These are phyloP conservation scores for Mycogone perniciosa DNA, from an alignment of 2,329 filamentous ascomycete species.

Conservation along the genomic window DNA sequence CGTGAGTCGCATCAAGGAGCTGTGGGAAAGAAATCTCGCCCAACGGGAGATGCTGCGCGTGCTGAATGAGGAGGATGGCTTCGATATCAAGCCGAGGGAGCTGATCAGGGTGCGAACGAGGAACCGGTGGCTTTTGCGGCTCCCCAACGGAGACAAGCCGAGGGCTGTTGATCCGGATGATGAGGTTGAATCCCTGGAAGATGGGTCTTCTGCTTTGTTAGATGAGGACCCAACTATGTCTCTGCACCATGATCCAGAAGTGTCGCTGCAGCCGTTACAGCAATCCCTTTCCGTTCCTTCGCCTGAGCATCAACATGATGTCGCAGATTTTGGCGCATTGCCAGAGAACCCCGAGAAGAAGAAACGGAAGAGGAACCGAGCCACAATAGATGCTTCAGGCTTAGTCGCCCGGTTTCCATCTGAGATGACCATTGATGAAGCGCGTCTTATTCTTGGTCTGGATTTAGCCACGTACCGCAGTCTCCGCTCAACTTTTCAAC, in stretches of 20 bases:
- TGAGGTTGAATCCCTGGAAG: constrained; percentile 13
- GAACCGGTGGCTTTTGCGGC: constrained; percentile 61
- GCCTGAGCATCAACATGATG: background rate
- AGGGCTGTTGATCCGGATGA: constrained; percentile 19
- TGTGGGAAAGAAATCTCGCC: constrained; percentile 69
- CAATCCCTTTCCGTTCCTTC: background rate
- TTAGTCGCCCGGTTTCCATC: constrained; percentile 72
- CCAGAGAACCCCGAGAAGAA: constrained; percentile 28
- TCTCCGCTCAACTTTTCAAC: constrained; percentile 60
- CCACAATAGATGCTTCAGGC: constrained; percentile 61
- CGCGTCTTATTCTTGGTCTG: constrained; percentile 62
- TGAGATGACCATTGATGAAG: constrained; percentile 75
- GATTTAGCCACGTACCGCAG: constrained; percentile 57
- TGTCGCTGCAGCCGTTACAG: background rate
- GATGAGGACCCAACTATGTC: constrained; percentile 1
- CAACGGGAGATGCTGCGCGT: constrained; percentile 69
- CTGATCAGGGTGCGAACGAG: constrained; percentile 62
- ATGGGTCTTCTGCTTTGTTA: constrained; percentile 8
- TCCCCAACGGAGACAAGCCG: constrained; percentile 51
- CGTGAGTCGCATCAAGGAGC: constrained; percentile 62
- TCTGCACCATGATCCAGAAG: background rate
- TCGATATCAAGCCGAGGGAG: constrained; percentile 64
- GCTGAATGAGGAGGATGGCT: constrained; percentile 64
- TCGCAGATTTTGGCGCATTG: background rate
- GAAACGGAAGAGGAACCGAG: constrained; percentile 60